phyloP scores from a whole-genome alignment of 208 protist species.

The Leishmania lainsoni region DNA sequence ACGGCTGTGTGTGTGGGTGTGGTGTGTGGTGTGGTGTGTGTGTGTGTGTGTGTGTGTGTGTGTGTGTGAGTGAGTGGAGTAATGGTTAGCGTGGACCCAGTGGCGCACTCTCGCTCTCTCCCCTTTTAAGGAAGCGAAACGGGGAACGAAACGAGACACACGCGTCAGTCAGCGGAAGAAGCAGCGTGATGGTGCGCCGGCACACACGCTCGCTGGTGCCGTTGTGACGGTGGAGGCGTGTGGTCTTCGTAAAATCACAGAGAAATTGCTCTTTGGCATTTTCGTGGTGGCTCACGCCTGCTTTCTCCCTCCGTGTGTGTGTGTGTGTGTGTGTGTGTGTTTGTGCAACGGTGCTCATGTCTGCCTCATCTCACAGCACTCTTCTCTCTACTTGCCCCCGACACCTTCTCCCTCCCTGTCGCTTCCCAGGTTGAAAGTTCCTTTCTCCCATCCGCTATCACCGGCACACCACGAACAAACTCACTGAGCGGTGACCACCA shows the following conservation, averaged over 20 bases:
- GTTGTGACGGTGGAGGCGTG: too few relatives aligned
- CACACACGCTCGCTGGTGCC: background rate
- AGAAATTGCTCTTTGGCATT: background rate
- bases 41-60: background rate
- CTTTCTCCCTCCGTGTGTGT: background rate
- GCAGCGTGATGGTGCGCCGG: background rate
- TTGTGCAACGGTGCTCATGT: background rate
- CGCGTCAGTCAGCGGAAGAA: background rate
- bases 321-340: background rate
- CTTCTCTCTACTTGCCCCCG: background rate
- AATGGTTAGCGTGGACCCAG: background rate
- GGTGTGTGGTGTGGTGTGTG: background rate
- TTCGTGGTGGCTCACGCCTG: too few relatives aligned
- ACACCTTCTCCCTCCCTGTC: background rate
- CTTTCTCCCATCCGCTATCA: background rate
- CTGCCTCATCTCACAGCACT: background rate
- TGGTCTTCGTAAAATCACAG: background rate
- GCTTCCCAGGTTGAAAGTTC: background rate
- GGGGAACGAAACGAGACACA: background rate
- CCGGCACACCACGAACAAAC: background rate
- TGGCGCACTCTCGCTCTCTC: background rate
- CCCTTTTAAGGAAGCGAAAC: background rate
- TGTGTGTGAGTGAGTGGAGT: background rate
- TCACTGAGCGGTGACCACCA: background rate
- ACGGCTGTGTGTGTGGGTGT: background rate